phyloP scores from a whole-genome alignment of 1,284 basidiomycete species.

The Veloporphyrellus conicus region DNA sequence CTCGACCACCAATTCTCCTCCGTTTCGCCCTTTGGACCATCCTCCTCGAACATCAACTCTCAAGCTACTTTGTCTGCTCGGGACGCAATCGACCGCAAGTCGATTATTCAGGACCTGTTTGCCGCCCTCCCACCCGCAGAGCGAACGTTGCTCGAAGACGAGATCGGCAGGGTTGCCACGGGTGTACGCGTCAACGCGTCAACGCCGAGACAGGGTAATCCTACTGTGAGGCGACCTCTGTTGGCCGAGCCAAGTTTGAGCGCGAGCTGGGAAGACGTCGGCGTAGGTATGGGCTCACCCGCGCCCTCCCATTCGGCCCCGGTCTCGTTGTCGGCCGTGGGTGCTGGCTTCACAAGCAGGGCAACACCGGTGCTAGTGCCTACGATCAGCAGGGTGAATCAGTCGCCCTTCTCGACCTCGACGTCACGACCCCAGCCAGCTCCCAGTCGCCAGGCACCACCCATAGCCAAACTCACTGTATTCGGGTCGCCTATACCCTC shows the following conservation, averaged over 20 bases:
- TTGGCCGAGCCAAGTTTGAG: slow-evolving; percentile 32
- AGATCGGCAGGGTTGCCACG: slow-evolving; percentile 36
- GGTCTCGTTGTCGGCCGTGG: slow-evolving; percentile 2
- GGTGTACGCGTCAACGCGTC: slow-evolving; percentile 16
- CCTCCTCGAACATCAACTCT: slow-evolving; percentile 14
- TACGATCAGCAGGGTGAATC: background rate
- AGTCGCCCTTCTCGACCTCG: slow-evolving; percentile 9
- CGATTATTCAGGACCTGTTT: slow-evolving; percentile 68
- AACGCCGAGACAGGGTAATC: slow-evolving; percentile 6
- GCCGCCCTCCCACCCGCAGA: slow-evolving; percentile 58
- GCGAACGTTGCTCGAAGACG: slow-evolving; percentile 48
- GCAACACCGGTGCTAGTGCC: background rate
- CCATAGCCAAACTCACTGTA: slow-evolving; percentile 22
- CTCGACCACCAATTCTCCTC: slow-evolving; percentile 62
- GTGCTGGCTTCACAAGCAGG: slow-evolving; percentile 7
- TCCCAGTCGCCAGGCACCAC: slow-evolving; percentile 6
- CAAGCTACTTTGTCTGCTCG: slow-evolving; percentile 9
- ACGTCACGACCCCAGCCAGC: slow-evolving; percentile 10
- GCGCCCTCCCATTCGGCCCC: slow-evolving; percentile 8
- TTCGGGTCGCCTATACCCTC: slow-evolving; percentile 24
- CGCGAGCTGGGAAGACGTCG: slow-evolving; percentile 51
- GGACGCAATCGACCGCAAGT: slow-evolving; percentile 46
- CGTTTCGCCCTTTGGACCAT: slow-evolving; percentile 16
- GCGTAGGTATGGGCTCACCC: slow-evolving; percentile 11
- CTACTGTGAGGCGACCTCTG: slow-evolving; percentile 14